Base-by-base conservation (phyloP, 2,329 filamentous ascomycete species). In the Lecanicillium sp. region DNA sequence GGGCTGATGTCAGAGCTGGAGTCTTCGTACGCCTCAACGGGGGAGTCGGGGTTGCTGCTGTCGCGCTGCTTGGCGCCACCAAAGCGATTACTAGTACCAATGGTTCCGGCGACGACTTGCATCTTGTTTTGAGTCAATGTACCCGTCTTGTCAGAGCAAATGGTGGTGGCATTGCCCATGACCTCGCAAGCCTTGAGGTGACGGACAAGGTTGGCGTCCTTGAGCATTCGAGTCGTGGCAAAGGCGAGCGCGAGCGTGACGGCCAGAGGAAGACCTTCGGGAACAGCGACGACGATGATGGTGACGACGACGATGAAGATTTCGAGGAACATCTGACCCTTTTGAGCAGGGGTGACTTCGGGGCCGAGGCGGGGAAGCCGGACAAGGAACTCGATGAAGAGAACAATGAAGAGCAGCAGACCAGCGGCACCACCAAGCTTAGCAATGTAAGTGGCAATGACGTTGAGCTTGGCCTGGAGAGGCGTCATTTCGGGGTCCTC, bases 361-460 rank as follows among this genome's bases (percentile, higher is more conserved):
- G 78, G 72, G 15, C 53, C 54, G 65, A 69, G 47, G 66, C 75
- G 61, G 5, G 73, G 71, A 3, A 95, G 75, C 11, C 79, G 69
- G 40, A 83, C 87, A 9, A 93, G 72, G 61, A 95, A 96, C 58
- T 89, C 79, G 68, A 95, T 90, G 59, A 95, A 80, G 12, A 95
- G 74, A 38, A 94, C 85, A 39, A 91, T 74, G 67, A 96, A 95
- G 39, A 95, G 73, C 8, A 89, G 69, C 12, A 93, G 71, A 54
- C 86, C 88, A 41, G 89, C 87, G 43, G 75, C 81, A 62, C 87
- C 88, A 65, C 85, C 85, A 29, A 88, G 70, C 64, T 86, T 87
- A 50, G 85, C 85, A 61, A 89, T 89, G 68, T 85, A 87, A 54
- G 86, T 83, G 50, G 86, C 86, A 54, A 90, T 80, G 51, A 79